Conservation (phyloP, 495 filamentous ascomycete genomes). For the Aspergillus kassunensis region DNA sequence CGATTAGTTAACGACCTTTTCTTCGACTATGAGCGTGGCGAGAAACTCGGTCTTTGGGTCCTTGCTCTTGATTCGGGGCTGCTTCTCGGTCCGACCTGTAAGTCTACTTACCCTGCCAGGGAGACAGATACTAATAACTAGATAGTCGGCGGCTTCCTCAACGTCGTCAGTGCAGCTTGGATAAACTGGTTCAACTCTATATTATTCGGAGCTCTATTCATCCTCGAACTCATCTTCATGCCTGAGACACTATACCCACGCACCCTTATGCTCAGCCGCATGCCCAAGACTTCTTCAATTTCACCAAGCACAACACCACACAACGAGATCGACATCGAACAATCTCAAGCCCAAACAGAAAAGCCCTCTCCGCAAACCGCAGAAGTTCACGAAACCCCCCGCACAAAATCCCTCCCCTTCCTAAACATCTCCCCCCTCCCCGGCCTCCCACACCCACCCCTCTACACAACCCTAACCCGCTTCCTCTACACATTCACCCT, state of each 20-base stretch:
- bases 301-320: not conserved
- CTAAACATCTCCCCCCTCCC: constrained; percentile 49
- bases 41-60: constrained; percentile 62
- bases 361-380: not conserved
- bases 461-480: constrained; percentile 45
- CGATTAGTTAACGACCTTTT: constrained; percentile 45
- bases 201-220: constrained; percentile 48
- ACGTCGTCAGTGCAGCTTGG: constrained; percentile 48
- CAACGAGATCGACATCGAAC: constrained; percentile 27
- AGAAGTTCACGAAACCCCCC: constrained; percentile 21
- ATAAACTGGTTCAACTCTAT: constrained; percentile 59
- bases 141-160: constrained; percentile 54
- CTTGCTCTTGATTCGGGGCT: constrained; percentile 54
- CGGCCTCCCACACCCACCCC: constrained; percentile 50
- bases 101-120: not conserved
- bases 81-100: constrained; percentile 49
- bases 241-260: constrained; percentile 61
- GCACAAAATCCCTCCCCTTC: constrained; percentile 49
- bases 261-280: constrained; percentile 42
- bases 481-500: constrained; percentile 49
- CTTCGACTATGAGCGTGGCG: constrained; percentile 57
- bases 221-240: constrained; percentile 51
- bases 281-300: constrained; percentile 15
- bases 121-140: not conserved
- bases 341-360: constrained; percentile 14